Conservation (phyloP, 2,329 filamentous ascomycete genomes). For the Diaporthe sp. region DNA sequence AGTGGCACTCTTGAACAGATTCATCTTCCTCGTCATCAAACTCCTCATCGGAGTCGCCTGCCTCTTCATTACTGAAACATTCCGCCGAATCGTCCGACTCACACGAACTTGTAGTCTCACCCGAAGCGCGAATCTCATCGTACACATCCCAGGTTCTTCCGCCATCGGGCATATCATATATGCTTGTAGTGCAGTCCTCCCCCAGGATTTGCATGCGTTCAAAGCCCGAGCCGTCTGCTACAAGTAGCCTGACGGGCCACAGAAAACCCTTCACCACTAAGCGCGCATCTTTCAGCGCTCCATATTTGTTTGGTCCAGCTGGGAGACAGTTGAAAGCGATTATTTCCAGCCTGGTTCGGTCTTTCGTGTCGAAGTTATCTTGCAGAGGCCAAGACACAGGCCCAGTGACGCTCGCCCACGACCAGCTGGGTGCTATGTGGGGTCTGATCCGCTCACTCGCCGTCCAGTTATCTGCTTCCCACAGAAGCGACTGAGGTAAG, state of each 20-base stretch:
- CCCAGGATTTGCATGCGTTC: neutral
- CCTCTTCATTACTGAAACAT: too few relatives aligned
- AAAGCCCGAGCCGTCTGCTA: neutral
- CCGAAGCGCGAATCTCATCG: too few relatives aligned
- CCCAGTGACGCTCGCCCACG: neutral
- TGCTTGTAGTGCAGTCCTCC: neutral
- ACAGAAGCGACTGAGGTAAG: too few relatives aligned
- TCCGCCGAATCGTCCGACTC: too few relatives aligned
- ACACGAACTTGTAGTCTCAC: too few relatives aligned
- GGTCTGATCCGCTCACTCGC: neutral
- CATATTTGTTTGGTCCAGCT: neutral
- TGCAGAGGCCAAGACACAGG: neutral
- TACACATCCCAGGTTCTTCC: too few relatives aligned
- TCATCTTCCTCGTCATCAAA: neutral
- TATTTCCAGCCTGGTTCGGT: neutral
- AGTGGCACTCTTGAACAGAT: neutral
- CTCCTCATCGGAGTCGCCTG: too few relatives aligned
- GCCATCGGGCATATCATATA: too few relatives aligned
- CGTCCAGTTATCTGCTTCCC: too few relatives aligned
- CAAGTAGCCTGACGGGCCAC: neutral
- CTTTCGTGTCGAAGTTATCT: fast-evolving
- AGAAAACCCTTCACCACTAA: neutral
- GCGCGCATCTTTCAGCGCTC: neutral
- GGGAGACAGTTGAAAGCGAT: neutral
- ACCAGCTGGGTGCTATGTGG: neutral